Evolutionary conservation across 345 rosid species (phyloP).

Genomic region (Stellera chamaejasme): DNA sequence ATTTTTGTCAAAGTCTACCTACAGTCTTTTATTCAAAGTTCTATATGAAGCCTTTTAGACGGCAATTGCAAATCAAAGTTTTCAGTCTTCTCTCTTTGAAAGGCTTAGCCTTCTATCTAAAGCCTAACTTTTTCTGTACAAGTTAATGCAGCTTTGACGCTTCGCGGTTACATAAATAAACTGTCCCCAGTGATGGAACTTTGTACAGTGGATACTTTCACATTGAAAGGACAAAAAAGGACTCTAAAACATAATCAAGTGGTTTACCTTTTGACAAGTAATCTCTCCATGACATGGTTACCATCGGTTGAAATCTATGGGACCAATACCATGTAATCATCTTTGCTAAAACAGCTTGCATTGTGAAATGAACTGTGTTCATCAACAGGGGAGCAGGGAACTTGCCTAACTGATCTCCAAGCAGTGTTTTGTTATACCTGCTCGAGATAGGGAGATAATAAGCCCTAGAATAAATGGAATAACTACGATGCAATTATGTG

Average conservation of each 20-base stretch:
- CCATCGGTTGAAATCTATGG: conserved; percentile 51
- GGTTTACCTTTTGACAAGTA: conserved; percentile 69
- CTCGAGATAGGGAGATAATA: background rate
- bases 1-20: too few relatives aligned
- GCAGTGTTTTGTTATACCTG: conserved; percentile 92
- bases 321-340: conserved; percentile 84
- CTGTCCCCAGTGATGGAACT: too few relatives aligned
- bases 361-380: conserved; percentile 85
- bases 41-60: too few relatives aligned
- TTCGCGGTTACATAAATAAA: too few relatives aligned
- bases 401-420: conserved; percentile 92
- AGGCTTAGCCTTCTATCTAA: too few relatives aligned
- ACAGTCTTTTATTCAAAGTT: too few relatives aligned
- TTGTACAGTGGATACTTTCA: too few relatives aligned
- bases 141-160: too few relatives aligned
- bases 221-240: too few relatives aligned
- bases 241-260: background rate
- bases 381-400: conserved; percentile 97
- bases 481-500: background rate
- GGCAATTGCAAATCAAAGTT: too few relatives aligned
- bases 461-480: conserved; percentile 1
- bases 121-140: too few relatives aligned
- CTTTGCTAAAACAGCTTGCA: conserved; percentile 87
- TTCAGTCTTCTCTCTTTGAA: too few relatives aligned
- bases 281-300: conserved; percentile 76